Conservation (phyloP, 1,284 basidiomycete genomes). For the Cerioporus squamosus region DNA sequence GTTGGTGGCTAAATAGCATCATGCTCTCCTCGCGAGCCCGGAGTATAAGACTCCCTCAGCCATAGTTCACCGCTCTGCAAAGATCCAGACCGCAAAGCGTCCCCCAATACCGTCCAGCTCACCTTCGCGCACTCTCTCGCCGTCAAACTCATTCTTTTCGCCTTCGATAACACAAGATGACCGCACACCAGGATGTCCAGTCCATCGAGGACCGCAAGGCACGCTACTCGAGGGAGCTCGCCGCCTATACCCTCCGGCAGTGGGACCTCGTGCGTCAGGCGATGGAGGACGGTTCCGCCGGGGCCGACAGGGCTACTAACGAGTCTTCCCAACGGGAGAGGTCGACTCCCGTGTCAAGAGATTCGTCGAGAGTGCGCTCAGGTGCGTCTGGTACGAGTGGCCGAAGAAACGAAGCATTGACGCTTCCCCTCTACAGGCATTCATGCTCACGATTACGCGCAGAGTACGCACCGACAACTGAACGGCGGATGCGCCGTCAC, state of each 20-base stretch:
- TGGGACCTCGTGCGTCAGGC: conserved; percentile 45
- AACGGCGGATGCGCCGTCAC: conserved; percentile 16
- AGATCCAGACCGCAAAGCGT: not conserved
- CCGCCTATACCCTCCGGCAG: conserved; percentile 60
- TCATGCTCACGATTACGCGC: conserved; percentile 34
- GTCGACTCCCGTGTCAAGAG: conserved; percentile 6
- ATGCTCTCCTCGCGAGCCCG: conserved; percentile 12
- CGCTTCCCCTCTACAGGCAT: conserved; percentile 25
- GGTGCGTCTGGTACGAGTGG: conserved; percentile 16
- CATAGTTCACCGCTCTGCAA: too few species aligned
- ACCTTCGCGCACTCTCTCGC: not conserved
- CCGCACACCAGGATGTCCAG: conserved; percentile 21
- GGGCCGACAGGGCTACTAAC: conserved; percentile 9
- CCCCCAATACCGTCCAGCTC: not conserved
- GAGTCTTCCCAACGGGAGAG: conserved; percentile 17
- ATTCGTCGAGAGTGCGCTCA: conserved; percentile 17
- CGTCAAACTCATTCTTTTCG: not conserved
- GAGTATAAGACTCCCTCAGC: conserved; percentile 9
- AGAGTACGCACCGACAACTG: conserved; percentile 23
- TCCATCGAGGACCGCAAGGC: conserved; percentile 51
- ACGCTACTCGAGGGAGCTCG: conserved; percentile 60
- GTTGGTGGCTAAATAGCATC: conserved; percentile 24
- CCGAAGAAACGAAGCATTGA: conserved; percentile 3
- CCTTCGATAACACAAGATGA: conserved; percentile 23
- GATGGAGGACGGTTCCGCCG: conserved; percentile 23